These are phyloP conservation scores for Candida ortonii DNA, from an alignment of 805 yeast genomes.

Conservation along the genomic window DNA sequence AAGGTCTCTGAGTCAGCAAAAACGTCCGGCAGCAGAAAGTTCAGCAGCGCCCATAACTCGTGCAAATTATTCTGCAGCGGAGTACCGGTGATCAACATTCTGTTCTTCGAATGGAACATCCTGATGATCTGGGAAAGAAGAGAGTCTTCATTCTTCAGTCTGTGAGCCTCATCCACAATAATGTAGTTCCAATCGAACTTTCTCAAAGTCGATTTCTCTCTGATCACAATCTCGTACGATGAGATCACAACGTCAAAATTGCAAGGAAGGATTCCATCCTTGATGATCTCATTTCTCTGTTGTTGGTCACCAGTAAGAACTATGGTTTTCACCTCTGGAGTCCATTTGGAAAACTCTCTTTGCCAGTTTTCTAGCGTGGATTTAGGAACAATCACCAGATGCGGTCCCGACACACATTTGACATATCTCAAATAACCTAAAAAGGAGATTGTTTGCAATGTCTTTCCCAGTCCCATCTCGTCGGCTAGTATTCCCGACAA, in stretches of 20 bases:
- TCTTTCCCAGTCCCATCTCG: slow-evolving; percentile 85
- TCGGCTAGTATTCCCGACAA: slow-evolving; percentile 78
- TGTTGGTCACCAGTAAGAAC: slow-evolving; percentile 75
- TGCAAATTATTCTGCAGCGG: slow-evolving; percentile 78
- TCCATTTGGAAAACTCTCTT: slow-evolving; percentile 74
- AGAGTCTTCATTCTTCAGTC: slow-evolving; percentile 76
- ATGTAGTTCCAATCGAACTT: slow-evolving; percentile 77
- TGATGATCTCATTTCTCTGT: slow-evolving; percentile 54
- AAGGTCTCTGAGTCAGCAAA: slow-evolving; percentile 71
- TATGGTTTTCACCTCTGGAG: slow-evolving; percentile 71
- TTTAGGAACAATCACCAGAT: slow-evolving; percentile 73
- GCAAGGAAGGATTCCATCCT: slow-evolving; percentile 48
- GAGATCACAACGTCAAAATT: slow-evolving; percentile 71
- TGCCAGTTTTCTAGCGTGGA: slow-evolving; percentile 81
- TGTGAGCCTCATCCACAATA: slow-evolving; percentile 78
- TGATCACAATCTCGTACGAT: slow-evolving; percentile 74
- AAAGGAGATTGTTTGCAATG: slow-evolving; percentile 75
- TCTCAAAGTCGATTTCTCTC: slow-evolving; percentile 63
- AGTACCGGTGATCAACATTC: slow-evolving; percentile 77
- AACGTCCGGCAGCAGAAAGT: slow-evolving; percentile 74
- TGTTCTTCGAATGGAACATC: slow-evolving; percentile 64
- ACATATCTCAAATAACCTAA: slow-evolving; percentile 68
- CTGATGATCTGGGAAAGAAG: slow-evolving; percentile 71
- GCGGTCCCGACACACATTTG: slow-evolving; percentile 64
- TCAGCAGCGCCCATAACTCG: slow-evolving; percentile 78